A percentile compares a stretch with the other conserved stretches of the same genome.
phyloP scores from a whole-genome alignment of 805 yeast species.

The Lipomyces oligophaga region DNA sequence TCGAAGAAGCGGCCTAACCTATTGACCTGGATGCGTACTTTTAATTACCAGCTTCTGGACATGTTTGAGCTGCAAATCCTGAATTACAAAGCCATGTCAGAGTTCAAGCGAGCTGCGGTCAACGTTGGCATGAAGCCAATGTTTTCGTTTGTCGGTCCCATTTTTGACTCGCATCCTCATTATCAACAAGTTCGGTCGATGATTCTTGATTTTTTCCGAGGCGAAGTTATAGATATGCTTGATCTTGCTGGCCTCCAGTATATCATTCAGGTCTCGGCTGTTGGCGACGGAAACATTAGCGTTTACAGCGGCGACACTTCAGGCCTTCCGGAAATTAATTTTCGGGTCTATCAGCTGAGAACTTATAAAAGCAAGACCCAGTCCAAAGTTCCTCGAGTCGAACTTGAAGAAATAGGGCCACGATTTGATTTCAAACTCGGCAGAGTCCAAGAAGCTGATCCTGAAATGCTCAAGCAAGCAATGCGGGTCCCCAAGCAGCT shows the following conservation, averaged over 20 bases:
- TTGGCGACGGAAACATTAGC: constrained; percentile 45
- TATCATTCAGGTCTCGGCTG: constrained; percentile 74
- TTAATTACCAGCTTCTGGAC: constrained; percentile 84
- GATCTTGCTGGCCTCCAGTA: constrained; percentile 95
- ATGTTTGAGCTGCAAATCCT: constrained; percentile 84
- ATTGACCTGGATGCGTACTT: constrained; percentile 81
- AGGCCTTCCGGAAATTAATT: constrained; percentile 68
- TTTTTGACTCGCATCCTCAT: constrained; percentile 84
- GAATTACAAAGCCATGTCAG: constrained; percentile 65
- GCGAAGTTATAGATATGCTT: constrained; percentile 50
- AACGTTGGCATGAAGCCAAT: constrained; percentile 88
- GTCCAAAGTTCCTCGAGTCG: constrained; percentile 90
- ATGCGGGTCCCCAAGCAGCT: constrained; percentile 72
- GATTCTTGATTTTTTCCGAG: constrained; percentile 82
- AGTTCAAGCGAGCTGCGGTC: constrained; percentile 66
- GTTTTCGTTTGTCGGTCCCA: constrained; percentile 89
- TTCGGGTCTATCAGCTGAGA: constrained; percentile 85
- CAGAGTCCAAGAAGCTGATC: constrained; percentile 72
- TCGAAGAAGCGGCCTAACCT: constrained; percentile 93
- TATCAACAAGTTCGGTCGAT: constrained; percentile 81
- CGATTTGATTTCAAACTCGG: constrained; percentile 91
- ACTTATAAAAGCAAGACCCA: constrained; percentile 64
- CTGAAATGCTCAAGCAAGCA: constrained; percentile 91
- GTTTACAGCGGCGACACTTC: constrained; percentile 22
- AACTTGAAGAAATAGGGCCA: constrained; percentile 92